A percentile compares a stretch with the other conserved stretches of the same genome.
Conservation (phyloP, 371 early-diverging fungal genomes). For the Apophysomyces variabilis region DNA sequence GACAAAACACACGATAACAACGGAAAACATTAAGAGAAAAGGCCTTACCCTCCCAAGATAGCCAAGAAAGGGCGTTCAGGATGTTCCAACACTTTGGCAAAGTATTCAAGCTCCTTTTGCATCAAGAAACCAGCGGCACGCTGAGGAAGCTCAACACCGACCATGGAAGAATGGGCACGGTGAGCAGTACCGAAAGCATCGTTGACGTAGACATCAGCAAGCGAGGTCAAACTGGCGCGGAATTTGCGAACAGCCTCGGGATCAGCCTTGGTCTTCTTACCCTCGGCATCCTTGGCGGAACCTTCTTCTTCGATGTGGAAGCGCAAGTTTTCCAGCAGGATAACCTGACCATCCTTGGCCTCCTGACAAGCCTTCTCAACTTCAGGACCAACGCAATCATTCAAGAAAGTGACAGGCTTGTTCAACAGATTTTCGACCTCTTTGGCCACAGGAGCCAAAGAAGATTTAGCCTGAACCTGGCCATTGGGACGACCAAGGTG, state of each 20-base stretch:
- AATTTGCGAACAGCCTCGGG: slow-evolving; percentile 82
- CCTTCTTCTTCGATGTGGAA: slow-evolving; percentile 99
- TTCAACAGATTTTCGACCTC: slow-evolving; percentile 84
- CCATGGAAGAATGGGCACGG: slow-evolving; percentile 96
- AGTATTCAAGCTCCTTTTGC: slow-evolving; percentile 99
- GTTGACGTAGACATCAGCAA: slow-evolving; percentile 98
- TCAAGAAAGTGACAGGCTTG: slow-evolving; percentile 89
- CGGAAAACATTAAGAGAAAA: too few relatives aligned
- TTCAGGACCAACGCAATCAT: slow-evolving; percentile 91
- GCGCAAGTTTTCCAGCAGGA: slow-evolving; percentile 97
- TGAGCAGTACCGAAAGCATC: slow-evolving; percentile 99
- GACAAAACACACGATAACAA: not conserved
- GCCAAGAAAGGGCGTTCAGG: slow-evolving; percentile 96
- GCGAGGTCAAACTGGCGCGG: slow-evolving; percentile 88
- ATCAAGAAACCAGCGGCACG: slow-evolving; percentile 97
- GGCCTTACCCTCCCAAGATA: slow-evolving; percentile 91
- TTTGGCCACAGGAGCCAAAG: slow-evolving; percentile 91
- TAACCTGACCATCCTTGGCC: slow-evolving; percentile 84
- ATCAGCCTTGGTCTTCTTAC: slow-evolving; percentile 91
- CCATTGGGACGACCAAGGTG: slow-evolving; percentile 99
- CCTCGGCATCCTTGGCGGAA: slow-evolving; percentile 86
- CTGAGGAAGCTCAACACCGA: slow-evolving; percentile 90
- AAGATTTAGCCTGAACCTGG: slow-evolving; percentile 84
- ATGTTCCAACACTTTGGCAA: slow-evolving; percentile 93
- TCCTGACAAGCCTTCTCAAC: slow-evolving; percentile 84